Conservation (phyloP, 2,329 filamentous ascomycete species). For the Harringtonia lauricola region DNA sequence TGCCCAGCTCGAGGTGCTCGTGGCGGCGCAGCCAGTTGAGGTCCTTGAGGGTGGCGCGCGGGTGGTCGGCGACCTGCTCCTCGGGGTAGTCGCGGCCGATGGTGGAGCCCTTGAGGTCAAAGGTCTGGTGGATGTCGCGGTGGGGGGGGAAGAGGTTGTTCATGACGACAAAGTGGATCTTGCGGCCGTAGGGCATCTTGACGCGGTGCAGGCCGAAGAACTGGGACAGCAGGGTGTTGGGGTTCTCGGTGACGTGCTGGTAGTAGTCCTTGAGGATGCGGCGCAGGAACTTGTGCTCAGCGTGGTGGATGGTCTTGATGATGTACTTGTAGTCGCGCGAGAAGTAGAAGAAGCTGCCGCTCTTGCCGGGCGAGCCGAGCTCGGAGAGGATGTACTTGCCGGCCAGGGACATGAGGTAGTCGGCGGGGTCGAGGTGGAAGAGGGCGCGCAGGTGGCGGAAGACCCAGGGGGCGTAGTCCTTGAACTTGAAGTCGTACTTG, state of each 20-base stretch:
- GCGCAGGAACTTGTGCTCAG: conserved; percentile 78
- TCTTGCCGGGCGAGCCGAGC: conserved; percentile 92
- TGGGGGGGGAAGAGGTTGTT: conserved; percentile 98
- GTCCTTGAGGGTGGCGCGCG: conserved; percentile 88
- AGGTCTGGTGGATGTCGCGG: conserved; percentile 92
- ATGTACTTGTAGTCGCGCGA: conserved; percentile 99
- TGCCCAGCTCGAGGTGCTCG: conserved; percentile 76
- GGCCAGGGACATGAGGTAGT: conserved; percentile 95
- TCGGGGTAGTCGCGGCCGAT: conserved; percentile 86
- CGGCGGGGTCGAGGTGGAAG: conserved; percentile 88
- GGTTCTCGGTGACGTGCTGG: conserved; percentile 81
- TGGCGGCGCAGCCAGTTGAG: conserved; percentile 89
- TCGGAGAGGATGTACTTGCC: conserved; percentile 98
- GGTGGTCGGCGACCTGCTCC: conserved; percentile 78
- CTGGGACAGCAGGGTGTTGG: conserved; percentile 92
- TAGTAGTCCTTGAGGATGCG: conserved; percentile 89
- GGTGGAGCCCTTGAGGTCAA: conserved; percentile 93
- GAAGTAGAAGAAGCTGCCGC: conserved; percentile 99
- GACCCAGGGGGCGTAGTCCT: conserved; percentile 99
- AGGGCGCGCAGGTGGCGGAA: conserved; percentile 82
- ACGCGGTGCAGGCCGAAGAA: conserved; percentile 96
- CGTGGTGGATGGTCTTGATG: conserved; percentile 98
- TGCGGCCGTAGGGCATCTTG: conserved; percentile 95
- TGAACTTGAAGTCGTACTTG: conserved; percentile 99
- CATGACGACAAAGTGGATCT: conserved; percentile 99